Percentiles rank a stretch among this genome's conserved stretches.
phyloP scores from a whole-genome alignment of 768 basidiomycete species.

The Leccinum rimulosum region DNA sequence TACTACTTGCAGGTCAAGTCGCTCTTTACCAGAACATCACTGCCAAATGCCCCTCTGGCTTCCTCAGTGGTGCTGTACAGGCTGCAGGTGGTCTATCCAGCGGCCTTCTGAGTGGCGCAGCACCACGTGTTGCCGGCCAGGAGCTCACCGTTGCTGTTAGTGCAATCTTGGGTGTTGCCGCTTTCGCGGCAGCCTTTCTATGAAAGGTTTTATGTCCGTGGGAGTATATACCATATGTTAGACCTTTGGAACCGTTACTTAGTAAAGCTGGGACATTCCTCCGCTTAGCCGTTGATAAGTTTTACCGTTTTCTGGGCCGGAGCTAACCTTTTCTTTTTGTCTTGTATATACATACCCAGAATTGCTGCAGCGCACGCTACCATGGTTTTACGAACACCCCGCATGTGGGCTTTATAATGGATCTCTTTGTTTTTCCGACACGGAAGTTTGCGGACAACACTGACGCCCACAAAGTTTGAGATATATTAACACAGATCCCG shows the following conservation, averaged over 20 bases:
- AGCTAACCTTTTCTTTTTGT: conserved; percentile 9
- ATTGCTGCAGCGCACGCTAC: conserved; percentile 8
- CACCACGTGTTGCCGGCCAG: conserved; percentile 23
- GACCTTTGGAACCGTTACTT: conserved; percentile 17
- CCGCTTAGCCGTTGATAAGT: conserved; percentile 11
- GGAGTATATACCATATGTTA: conserved; percentile 19
- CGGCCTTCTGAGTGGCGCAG: conserved; percentile 33
- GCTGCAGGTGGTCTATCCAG: conserved; percentile 61
- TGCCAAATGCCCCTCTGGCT: conserved; percentile 64
- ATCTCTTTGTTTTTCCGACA: conserved; percentile 1
- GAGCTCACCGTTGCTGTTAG: conserved; percentile 30
- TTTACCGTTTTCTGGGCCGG: conserved; percentile 8
- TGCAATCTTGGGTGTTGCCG: conserved; percentile 34
- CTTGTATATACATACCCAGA: conserved; percentile 27
- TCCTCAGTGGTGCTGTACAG: conserved; percentile 64
- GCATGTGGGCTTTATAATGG: conserved; percentile 1
- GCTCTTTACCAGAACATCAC: conserved; percentile 62
- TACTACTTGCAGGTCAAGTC: conserved; percentile 63
- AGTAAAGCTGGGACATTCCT: conserved; percentile 22
- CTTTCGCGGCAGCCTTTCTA: conserved; percentile 31
- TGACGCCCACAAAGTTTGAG: background rate
- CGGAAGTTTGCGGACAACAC: conserved; percentile 2
- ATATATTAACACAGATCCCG: background rate
- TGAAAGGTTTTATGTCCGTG: conserved; percentile 8
- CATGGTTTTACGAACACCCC: background rate